Conservation (phyloP, 306 rosid species). For the Medicago ruthenica region DNA sequence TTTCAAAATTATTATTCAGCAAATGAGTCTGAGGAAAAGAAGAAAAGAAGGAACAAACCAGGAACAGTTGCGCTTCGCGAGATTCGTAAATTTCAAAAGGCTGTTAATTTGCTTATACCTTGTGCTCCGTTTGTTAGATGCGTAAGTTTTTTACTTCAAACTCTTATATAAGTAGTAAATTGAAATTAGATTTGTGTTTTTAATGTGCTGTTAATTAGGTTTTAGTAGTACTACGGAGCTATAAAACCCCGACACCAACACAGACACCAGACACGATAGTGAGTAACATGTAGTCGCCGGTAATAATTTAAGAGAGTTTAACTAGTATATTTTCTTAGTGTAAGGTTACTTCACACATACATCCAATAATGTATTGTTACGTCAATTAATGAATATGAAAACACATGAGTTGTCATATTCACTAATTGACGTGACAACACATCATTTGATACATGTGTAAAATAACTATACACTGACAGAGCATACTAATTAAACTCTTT, state of each 20-base stretch:
- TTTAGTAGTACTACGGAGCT: background rate
- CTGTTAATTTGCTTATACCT: conserved; percentile 60
- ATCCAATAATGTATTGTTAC: too few relatives aligned
- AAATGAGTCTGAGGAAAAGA: conserved; percentile 31
- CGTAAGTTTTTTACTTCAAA: conserved; percentile 51
- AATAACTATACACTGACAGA: too few relatives aligned
- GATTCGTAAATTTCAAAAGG: conserved; percentile 69
- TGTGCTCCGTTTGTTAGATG: conserved; percentile 72
- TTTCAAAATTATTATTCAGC: conserved; percentile 27
- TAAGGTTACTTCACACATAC: too few relatives aligned
- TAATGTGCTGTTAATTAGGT: background rate
- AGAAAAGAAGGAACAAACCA: conserved; percentile 57
- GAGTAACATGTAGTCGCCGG: background rate
- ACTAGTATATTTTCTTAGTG: too few relatives aligned
- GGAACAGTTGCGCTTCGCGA: conserved; percentile 79
- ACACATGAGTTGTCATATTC: too few relatives aligned
- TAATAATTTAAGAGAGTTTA: too few relatives aligned
- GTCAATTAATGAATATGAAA: too few relatives aligned
- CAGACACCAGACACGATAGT: background rate
- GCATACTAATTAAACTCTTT: too few relatives aligned
- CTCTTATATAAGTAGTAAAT: background rate
- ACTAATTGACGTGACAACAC: too few relatives aligned
- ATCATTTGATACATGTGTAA: too few relatives aligned
- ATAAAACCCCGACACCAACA: background rate
- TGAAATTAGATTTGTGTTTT: background rate